Evolutionary conservation across 106 monocot species (phyloP), one percentile per base, ranked within the genome.

Genomic region (Posidonia australis): DNA sequence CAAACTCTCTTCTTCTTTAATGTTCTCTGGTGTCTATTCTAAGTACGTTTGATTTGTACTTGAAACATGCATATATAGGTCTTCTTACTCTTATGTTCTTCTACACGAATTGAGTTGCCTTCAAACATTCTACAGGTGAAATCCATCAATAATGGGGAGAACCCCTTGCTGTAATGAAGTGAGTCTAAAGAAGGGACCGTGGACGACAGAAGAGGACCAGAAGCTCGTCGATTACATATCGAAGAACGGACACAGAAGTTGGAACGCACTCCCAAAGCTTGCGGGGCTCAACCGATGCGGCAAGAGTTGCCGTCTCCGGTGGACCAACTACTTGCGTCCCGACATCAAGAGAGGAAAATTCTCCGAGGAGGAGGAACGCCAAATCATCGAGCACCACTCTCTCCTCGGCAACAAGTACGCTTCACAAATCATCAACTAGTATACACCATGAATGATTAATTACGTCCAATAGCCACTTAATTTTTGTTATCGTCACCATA

Each of bases 261-360:
- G 91, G 91, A 83, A 84, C 65, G 83, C 91, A 16, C 81, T 92
- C 7, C 91, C 91, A 14, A 92, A 82, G 63, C 81, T 92, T 48
- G 86, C 86, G 13, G 91, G 86, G 13, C 26, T 64, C 7, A 64
- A 64, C 44, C 63, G 86, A 13, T 82, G 82, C 44, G 82, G 86
- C n/a, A 86, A 86, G 72, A 86, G 86, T 61, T 86, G 86, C 26
- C 74, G 86, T 12, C 67, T 86, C 14, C 74, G 86, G 26, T 86
- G 86, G 86, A 64, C 46, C 10, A 64, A 64, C 25, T 64, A 64
- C 64, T 27, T 64, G 9, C 64, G 64, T 3, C 64, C 64, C 5
- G 64, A 64, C 26, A 64, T 64, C 47, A 64, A 64, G 46, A 45
- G 64, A 23, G 64, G 64, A 1, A 45, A 47, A 47, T 64, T 64